Conservation (phyloP, 306 rosid species). For the Oemleria cerasiformis region DNA sequence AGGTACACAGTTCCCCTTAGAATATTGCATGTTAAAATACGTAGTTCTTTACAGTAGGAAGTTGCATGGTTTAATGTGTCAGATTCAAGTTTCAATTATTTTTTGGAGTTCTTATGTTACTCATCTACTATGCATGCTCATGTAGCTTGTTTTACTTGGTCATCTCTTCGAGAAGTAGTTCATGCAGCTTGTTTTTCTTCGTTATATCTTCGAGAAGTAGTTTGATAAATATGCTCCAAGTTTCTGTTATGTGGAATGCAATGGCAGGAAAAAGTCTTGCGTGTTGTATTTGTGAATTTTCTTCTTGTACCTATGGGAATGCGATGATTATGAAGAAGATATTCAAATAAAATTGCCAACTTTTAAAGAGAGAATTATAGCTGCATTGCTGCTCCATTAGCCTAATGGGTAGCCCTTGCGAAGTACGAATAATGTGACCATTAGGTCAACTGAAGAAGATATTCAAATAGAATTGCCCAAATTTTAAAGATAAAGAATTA, state of each 20-base stretch:
- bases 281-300: background rate
- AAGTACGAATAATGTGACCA: background rate
- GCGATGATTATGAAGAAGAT: background rate
- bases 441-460: no score
- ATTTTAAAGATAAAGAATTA: no score
- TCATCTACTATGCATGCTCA: background rate
- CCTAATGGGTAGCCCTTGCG: background rate
- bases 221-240: background rate
- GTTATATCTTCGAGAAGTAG: constrained; percentile 4
- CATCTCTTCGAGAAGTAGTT: constrained; percentile 8
- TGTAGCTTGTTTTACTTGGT: background rate
- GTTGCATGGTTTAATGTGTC: background rate
- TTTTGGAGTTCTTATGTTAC: background rate
- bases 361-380: background rate
- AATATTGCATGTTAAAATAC: background rate
- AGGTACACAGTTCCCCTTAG: background rate
- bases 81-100: background rate
- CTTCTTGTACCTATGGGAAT: background rate
- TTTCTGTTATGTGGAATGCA: constrained; percentile 1
- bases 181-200: background rate
- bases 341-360: background rate
- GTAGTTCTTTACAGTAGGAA: background rate
- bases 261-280: background rate
- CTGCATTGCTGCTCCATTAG: background rate
- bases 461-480: no score